Evolutionary conservation across 192 early-diverging fungal species (phyloP), one percentile per base, ranked within the genome.

Genomic region (Backusella mclennaniae): DNA sequence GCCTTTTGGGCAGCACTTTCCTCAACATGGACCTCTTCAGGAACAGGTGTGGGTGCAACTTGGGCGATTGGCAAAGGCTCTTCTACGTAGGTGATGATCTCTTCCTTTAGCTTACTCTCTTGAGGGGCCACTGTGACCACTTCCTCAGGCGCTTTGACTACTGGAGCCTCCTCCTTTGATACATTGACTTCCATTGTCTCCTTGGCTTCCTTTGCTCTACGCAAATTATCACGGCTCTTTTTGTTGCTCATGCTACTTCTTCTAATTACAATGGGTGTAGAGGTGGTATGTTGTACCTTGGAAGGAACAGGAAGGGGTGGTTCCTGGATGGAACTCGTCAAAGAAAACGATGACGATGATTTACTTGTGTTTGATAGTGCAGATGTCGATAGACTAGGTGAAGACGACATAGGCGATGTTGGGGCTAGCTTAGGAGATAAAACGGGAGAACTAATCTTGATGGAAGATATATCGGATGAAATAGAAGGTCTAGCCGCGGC

Each of bases 191-290:
- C 53, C n/a, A 38, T 68, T 29, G 66, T 44, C n/a, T 56, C 70
- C 8, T 77, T 53, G 36, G 59, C 42, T 41, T 79, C 78, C 7
- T 67, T 66, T 33, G 19, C 46, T 29, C 73, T 41, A 52, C 73
- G 73, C 5, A 79, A 36, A 19, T 71, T 79, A n/a, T 79, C 78
- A 11, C 78, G 66, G 39, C 78, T 79, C 67, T 79, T 79, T 74
- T 73, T 36, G 46, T 68, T 79, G 56, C 78, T 79, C n/a, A 73
- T 36, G 63, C 78, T 79, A 46, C 71, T 44, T 67, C 78, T 73
- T 56, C 78, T 44, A 49, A 71, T 44, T 15, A 71, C 70, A 36
- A 71, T 49, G 23, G 67, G 67, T 35, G 67, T 49, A 76, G 67
- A 29, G 36, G 31, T 39, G 33, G 73, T 67, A n/a, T 35, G 14